phyloP scores from a whole-genome alignment of 495 filamentous ascomycete genomes.

The Penicillium canariense region DNA sequence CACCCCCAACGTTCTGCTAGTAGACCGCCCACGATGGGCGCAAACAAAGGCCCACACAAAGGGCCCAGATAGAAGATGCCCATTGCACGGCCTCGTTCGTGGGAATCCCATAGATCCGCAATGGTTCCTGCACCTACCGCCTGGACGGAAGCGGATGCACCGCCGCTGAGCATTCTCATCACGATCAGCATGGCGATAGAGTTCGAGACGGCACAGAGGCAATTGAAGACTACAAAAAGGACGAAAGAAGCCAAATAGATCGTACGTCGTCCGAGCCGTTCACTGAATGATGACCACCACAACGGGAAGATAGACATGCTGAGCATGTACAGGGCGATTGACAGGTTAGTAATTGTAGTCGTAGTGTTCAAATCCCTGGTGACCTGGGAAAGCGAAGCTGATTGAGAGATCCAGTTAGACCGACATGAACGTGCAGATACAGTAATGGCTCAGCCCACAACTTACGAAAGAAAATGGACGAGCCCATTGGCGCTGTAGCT shows the following conservation, averaged over 20 bases:
- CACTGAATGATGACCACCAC: conserved; percentile 93
- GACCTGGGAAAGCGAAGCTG: conserved; percentile 72
- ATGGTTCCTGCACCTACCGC: conserved; percentile 92
- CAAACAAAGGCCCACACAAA: conserved; percentile 77
- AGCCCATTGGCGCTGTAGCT: conserved; percentile 78
- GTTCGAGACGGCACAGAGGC: conserved; percentile 67
- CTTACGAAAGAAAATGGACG: conserved; percentile 80
- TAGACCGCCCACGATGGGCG: conserved; percentile 83
- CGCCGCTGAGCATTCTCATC: conserved; percentile 79
- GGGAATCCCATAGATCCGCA: conserved; percentile 84
- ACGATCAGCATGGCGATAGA: conserved; percentile 84
- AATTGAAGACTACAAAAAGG: conserved; percentile 75
- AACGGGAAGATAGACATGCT: conserved; percentile 87
- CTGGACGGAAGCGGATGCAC: conserved; percentile 83
- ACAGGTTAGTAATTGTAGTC: conserved; percentile 74
- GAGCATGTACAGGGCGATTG: conserved; percentile 86
- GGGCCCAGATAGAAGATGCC: conserved; percentile 90
- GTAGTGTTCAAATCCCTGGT: conserved; percentile 61
- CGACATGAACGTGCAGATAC: background rate
- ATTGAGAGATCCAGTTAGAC: background rate
- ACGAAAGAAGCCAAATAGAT: conserved; percentile 83
- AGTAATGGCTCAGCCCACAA: background rate
- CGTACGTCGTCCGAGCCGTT: conserved; percentile 74
- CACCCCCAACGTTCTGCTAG: conserved; percentile 71
- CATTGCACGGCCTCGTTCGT: conserved; percentile 84